phyloP scores from a whole-genome alignment of 2,329 filamentous ascomycete genomes.

The Colletotrichum sp. region DNA sequence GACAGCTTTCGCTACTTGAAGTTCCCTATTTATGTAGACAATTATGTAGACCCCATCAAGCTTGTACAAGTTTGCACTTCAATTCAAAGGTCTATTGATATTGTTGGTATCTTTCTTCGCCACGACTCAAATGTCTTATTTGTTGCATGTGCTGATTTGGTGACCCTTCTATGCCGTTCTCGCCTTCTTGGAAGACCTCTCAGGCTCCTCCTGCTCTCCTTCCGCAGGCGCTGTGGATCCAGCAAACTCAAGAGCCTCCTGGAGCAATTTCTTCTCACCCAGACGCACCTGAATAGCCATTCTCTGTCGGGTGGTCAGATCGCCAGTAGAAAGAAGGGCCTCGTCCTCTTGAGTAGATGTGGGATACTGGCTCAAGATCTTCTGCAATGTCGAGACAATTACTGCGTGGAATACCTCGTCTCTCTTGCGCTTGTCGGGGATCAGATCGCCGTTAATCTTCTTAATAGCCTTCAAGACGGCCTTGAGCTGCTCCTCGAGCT shows the following conservation, averaged over 20 bases:
- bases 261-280: slow-evolving; percentile 74
- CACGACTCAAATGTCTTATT: background rate
- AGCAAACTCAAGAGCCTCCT: slow-evolving; percentile 47
- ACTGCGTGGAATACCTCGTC: slow-evolving; percentile 50
- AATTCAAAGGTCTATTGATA: background rate
- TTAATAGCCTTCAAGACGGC: slow-evolving; percentile 53
- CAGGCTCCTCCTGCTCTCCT: slow-evolving; percentile 29
- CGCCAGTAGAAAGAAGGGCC: slow-evolving; percentile 34
- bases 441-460: slow-evolving; percentile 44
- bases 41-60: background rate
- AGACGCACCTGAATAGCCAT: slow-evolving; percentile 73
- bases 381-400: slow-evolving; percentile 42
- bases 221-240: slow-evolving; percentile 21
- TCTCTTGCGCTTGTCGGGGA: slow-evolving; percentile 55
- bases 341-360: slow-evolving; percentile 48
- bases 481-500: slow-evolving; percentile 58
- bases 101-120: background rate
- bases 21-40: rapidly evolving
- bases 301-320: slow-evolving; percentile 40
- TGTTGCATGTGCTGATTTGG: background rate
- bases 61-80: background rate
- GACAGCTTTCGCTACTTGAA: background rate
- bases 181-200: slow-evolving; percentile 34
- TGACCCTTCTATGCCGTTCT: slow-evolving; percentile 11
- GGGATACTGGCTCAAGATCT: slow-evolving; percentile 45